Evolutionary conservation across 2,329 filamentous ascomycete genomes (phyloP), one percentile per base, ranked within the genome.

Genomic region (Phialophora verrucosa): DNA sequence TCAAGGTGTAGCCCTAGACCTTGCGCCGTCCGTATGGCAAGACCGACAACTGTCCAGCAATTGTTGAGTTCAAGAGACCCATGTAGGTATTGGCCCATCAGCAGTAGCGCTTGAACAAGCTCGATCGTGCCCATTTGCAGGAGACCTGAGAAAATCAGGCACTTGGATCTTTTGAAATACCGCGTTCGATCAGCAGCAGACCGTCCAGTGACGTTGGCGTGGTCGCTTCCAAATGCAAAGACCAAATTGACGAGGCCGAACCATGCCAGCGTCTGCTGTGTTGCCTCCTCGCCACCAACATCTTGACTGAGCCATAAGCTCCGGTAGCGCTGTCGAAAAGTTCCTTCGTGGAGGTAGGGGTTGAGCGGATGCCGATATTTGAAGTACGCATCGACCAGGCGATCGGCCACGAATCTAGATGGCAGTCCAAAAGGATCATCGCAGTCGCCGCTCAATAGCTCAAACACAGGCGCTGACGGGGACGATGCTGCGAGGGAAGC

Each of bases 61-160:
- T 50, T 51, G 20, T 60, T 50, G 29, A 51, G 58, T 27, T 50
- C 42, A 23, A 50, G 42, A 11, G 58, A 29, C 1, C 58, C 47
- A 17, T 60, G 58, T 11, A 60, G 47, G 23, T 60, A 60, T 23
- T 60, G 58, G 32, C 58, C 58, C 58, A 60, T 60, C 2, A 60
- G 14, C n/a, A 60, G 44, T 17, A 60, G 17, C 49, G 58, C 58
- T 51, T 60, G 58, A 12, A 60, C 47, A 10, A 60, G 47, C 29
- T 60, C 58, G 32, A 60, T 61, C 5, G 56, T 42, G 17, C 63
- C 50, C n/a, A 64, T 51, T 32, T 64, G 54, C 25, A 57, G 56
- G 14, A 64, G 29, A 17, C 56, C 56, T 12, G 56, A 47, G 35
- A 59, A 38, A 12, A 59, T 38, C 14, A 59, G 38, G 14, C 35